A percentile compares a stretch with the other conserved stretches of the same genome.
Evolutionary conservation across 805 yeast species (phyloP).

Genomic region (Metschnikowia noctiluminum): DNA sequence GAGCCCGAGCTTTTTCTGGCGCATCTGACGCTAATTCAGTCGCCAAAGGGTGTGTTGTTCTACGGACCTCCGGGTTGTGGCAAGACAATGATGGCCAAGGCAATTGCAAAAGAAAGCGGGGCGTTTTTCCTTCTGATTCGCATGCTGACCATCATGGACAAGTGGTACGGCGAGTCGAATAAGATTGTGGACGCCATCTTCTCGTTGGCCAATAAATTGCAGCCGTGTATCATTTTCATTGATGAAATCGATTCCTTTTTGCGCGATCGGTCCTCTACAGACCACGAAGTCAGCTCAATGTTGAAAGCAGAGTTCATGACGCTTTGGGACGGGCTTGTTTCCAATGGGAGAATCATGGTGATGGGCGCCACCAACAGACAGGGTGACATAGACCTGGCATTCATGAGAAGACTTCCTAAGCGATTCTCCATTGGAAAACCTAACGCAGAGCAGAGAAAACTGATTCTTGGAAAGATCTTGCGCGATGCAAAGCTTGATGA

Average conservation of each 20-base stretch:
- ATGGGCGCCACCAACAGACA: conserved; percentile 95
- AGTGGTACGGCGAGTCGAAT: conserved; percentile 96
- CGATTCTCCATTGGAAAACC: conserved; percentile 80
- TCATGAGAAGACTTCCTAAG: conserved; percentile 90
- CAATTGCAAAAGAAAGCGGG: conserved; percentile 85
- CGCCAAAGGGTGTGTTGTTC: conserved; percentile 90
- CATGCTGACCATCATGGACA: conserved; percentile 93
- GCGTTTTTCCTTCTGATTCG: conserved; percentile 89
- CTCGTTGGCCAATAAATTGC: conserved; percentile 81
- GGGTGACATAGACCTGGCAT: conserved; percentile 87
- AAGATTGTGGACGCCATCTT: conserved; percentile 92
- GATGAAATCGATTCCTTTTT: conserved; percentile 96
- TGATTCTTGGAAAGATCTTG: conserved; percentile 68
- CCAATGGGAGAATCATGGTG: conserved; percentile 77
- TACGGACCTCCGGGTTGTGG: conserved; percentile 99
- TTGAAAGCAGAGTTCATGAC: conserved; percentile 97
- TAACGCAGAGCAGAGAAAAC: conserved; percentile 56
- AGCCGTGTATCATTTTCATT: conserved; percentile 92
- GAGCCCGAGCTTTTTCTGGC: conserved; percentile 71
- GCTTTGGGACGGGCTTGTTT: conserved; percentile 87
- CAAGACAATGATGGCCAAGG: conserved; percentile 95
- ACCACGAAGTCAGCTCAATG: conserved; percentile 94
- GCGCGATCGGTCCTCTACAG: conserved; percentile 76
- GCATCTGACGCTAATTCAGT: conserved; percentile 67
- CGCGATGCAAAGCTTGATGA: conserved; percentile 59